These are phyloP conservation scores for Ophiostoma ulmi DNA, from an alignment of 2,329 filamentous ascomycete genomes.

Conservation along the genomic window DNA sequence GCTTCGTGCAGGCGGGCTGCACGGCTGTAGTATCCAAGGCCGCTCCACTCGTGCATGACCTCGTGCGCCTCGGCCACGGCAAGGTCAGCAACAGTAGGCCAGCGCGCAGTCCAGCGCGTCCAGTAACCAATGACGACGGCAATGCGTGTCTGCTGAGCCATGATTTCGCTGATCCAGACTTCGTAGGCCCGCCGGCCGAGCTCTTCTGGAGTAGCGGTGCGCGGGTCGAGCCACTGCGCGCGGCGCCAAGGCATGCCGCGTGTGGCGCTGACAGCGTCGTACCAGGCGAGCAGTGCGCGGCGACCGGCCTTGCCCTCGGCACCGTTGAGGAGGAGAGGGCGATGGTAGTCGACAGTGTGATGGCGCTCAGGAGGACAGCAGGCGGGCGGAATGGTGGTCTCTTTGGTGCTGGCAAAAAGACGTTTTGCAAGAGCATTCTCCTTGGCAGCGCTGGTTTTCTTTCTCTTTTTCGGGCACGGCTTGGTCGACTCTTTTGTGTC, in stretches of 20 bases:
- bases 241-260: constrained; percentile 55
- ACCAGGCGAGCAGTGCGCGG: constrained; percentile 46
- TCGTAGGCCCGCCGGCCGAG: constrained; percentile 56
- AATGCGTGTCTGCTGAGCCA: constrained; percentile 63
- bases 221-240: constrained; percentile 51
- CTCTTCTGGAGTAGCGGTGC: constrained; percentile 21
- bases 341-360: constrained; percentile 46
- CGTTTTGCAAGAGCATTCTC: background rate
- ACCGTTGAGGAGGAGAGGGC: constrained; percentile 45
- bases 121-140: constrained; percentile 59
- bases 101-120: constrained; percentile 56
- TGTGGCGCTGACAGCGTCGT: constrained; percentile 42
- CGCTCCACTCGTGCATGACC: constrained; percentile 55
- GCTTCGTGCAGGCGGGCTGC: constrained; percentile 56
- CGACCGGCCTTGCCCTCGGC: constrained; percentile 32
- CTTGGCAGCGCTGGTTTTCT: background rate
- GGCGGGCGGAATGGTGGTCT: background rate
- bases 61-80: constrained; percentile 51
- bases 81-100: constrained; percentile 55
- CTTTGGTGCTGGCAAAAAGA: constrained; percentile 12
- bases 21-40: constrained; percentile 61
- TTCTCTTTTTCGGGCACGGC: background rate
- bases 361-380: constrained; percentile 31
- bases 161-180: constrained; percentile 63
- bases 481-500: background rate